These are phyloP conservation scores for Brasenia schreberi DNA, from an alignment of 164 flowering plant species.

Conservation along the genomic window DNA sequence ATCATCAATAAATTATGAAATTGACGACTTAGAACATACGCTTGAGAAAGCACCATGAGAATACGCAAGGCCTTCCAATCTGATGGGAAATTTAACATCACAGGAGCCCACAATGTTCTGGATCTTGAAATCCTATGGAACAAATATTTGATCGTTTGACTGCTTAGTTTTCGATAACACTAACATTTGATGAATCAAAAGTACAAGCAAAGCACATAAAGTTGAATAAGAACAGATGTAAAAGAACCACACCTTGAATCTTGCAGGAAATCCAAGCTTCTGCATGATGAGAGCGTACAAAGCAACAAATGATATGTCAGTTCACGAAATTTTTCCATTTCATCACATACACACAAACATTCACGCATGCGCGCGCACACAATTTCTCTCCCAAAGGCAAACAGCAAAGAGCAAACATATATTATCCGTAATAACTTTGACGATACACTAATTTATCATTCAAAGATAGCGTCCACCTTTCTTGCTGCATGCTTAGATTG, in stretches of 20 bases:
- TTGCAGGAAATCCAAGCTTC: conserved; percentile 89
- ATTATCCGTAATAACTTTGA: not conserved
- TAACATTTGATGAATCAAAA: not conserved
- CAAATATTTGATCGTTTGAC: not conserved
- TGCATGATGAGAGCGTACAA: conserved; percentile 93
- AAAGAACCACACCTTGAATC: conserved; percentile 54
- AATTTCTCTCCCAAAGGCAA: no score
- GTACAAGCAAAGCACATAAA: not conserved
- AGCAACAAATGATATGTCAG: conserved; percentile 3
- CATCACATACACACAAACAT: no score
- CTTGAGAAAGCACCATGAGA: conserved; percentile 79
- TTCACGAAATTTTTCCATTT: not conserved
- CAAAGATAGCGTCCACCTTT: conserved; percentile 31
- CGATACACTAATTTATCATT: not conserved
- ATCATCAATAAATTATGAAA: no score
- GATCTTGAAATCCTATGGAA: conserved; percentile 71
- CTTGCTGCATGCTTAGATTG: conserved; percentile 87
- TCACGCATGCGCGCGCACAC: no score
- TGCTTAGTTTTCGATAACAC: not conserved
- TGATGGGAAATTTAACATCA: conserved; percentile 84
- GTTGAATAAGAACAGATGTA: not conserved
- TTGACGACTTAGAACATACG: conserved; percentile 25
- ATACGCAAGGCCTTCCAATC: conserved; percentile 79
- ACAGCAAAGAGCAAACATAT: not conserved
- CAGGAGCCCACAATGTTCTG: conserved; percentile 91